phyloP scores from a whole-genome alignment of 345 rosid genomes.

The Camelina sativa region DNA sequence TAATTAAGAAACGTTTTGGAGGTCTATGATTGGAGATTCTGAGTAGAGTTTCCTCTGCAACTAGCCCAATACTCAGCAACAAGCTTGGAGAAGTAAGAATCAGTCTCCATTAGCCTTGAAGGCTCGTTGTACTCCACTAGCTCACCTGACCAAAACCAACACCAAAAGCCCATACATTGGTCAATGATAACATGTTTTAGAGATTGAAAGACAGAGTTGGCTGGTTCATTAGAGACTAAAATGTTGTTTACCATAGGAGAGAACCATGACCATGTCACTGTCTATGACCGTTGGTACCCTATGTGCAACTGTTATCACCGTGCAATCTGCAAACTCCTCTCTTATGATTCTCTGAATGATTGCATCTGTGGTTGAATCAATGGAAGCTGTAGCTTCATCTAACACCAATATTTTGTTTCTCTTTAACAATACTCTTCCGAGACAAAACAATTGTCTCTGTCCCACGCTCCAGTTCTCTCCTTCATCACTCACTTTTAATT shows the following conservation, averaged over 20 bases:
- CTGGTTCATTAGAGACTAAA: no score
- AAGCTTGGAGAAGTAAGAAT: slow-evolving; percentile 72
- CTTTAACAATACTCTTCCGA: slow-evolving; percentile 68
- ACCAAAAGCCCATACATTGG: neutral
- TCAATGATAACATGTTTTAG: neutral
- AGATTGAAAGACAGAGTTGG: slow-evolving; percentile 1
- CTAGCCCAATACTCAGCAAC: slow-evolving; percentile 85
- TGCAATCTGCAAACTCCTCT: slow-evolving; percentile 67
- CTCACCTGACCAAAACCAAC: slow-evolving; percentile 47
- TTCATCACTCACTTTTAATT: slow-evolving; percentile 62
- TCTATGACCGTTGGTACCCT: slow-evolving; percentile 76
- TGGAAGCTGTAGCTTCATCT: slow-evolving; percentile 78
- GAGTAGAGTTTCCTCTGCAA: slow-evolving; percentile 52
- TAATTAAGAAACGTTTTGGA: neutral
- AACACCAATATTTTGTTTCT: slow-evolving; percentile 68
- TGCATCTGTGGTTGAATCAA: slow-evolving; percentile 75
- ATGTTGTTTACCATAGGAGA: slow-evolving; percentile 59
- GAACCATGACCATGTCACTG: slow-evolving; percentile 88
- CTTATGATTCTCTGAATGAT: slow-evolving; percentile 67
- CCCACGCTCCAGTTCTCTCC: slow-evolving; percentile 96
- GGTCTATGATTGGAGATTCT: slow-evolving; percentile 2
- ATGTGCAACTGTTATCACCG: slow-evolving; percentile 77
- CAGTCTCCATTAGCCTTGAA: slow-evolving; percentile 62
- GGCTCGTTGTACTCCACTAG: slow-evolving; percentile 75
- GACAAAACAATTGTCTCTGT: slow-evolving; percentile 75